These are phyloP conservation scores for Suillus luteus DNA, from an alignment of 768 basidiomycete species.

Conservation along the genomic window DNA sequence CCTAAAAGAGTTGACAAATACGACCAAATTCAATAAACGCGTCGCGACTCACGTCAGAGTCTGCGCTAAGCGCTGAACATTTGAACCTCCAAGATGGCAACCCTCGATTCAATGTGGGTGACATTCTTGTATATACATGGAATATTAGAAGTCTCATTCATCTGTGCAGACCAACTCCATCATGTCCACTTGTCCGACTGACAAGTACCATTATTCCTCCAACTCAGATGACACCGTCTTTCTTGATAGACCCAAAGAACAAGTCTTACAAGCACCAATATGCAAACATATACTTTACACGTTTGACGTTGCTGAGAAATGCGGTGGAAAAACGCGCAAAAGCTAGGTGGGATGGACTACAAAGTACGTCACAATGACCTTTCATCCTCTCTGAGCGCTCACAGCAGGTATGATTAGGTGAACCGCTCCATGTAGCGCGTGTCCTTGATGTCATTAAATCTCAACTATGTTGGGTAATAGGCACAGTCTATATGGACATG, in stretches of 20 bases:
- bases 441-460: constrained; percentile 88
- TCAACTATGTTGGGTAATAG: constrained; percentile 85
- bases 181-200: constrained; percentile 28
- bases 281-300: constrained; percentile 70
- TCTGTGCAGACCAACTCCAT: constrained; percentile 25
- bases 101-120: constrained; percentile 11
- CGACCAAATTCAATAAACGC: constrained; percentile 14
- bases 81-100: background rate
- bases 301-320: constrained; percentile 51
- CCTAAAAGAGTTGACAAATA: constrained; percentile 5
- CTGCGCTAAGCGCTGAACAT: too few relatives aligned
- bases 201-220: constrained; percentile 33
- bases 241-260: constrained; percentile 44
- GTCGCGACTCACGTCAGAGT: background rate
- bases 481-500: constrained; percentile 99
- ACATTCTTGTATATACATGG: background rate
- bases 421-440: constrained; percentile 70
- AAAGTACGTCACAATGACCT: constrained; percentile 32
- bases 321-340: constrained; percentile 51
- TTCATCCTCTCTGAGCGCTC: background rate
- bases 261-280: constrained; percentile 68
- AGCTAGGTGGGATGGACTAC: constrained; percentile 50
- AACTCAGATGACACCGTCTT: constrained; percentile 37
- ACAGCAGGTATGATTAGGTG: constrained; percentile 42
- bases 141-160: constrained; percentile 4